A percentile compares a stretch with the other conserved stretches of the same genome.
Conservation (phyloP, 1,139 yeast species). For the Meyerozyma smithsonii region DNA sequence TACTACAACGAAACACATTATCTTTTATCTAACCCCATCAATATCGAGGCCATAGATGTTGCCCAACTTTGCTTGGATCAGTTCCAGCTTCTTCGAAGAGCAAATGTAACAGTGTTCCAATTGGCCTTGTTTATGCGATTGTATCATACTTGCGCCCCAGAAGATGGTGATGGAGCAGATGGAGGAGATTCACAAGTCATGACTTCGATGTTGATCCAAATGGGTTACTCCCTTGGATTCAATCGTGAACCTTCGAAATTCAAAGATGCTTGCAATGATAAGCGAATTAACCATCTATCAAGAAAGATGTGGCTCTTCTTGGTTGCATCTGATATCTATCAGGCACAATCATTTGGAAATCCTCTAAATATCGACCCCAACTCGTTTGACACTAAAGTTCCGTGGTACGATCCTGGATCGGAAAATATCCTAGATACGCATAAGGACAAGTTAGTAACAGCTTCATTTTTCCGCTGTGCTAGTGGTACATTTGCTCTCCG, state of each 20-base stretch:
- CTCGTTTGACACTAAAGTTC: slow-evolving; percentile 25
- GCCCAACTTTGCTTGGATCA: slow-evolving; percentile 53
- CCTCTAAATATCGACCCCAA: slow-evolving; percentile 18
- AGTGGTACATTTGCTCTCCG: background rate
- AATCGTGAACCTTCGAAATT: slow-evolving; percentile 45
- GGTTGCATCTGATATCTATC: slow-evolving; percentile 24
- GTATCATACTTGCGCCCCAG: slow-evolving; percentile 46
- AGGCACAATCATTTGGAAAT: slow-evolving; percentile 26
- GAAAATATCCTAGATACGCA: slow-evolving; percentile 18
- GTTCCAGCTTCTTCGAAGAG: slow-evolving; percentile 21
- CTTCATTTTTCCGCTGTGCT: slow-evolving; percentile 10
- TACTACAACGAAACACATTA: slow-evolving; percentile 6
- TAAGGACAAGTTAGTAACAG: slow-evolving; percentile 21
- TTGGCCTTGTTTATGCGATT: slow-evolving; percentile 38
- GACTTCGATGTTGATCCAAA: slow-evolving; percentile 41
- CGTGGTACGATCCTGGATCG: slow-evolving; percentile 21
- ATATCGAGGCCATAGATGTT: slow-evolving; percentile 37
- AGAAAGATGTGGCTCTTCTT: slow-evolving; percentile 54
- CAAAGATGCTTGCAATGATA: slow-evolving; percentile 21
- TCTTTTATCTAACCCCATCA: slow-evolving; percentile 35
- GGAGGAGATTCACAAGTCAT: slow-evolving; percentile 47
- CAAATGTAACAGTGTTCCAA: slow-evolving; percentile 24
- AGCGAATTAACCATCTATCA: slow-evolving; percentile 31
- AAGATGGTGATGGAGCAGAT: slow-evolving; percentile 45
- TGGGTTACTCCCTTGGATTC: slow-evolving; percentile 47